Evolutionary conservation across 2,329 filamentous ascomycete genomes (phyloP).

Genomic region (Lachnellula suecica): DNA sequence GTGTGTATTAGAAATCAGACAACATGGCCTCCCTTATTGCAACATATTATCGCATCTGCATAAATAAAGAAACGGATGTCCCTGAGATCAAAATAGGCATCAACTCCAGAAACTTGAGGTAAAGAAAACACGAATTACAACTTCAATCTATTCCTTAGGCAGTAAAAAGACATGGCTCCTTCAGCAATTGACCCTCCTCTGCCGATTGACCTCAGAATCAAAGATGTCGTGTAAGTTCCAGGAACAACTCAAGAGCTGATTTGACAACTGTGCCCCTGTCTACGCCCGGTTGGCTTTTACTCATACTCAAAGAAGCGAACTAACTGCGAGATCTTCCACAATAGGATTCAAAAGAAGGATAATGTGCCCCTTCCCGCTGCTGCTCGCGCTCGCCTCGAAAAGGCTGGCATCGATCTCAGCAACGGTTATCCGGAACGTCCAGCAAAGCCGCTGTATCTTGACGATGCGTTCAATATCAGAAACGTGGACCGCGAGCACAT

Average conservation of each 20-base stretch:
- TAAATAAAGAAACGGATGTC: not conserved
- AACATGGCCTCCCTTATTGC: no score
- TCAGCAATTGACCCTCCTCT: conserved; percentile 41
- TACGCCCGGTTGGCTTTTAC: no score
- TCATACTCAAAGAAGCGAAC: no score
- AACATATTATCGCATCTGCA: not conserved
- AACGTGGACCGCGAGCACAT: conserved; percentile 52
- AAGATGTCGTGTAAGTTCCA: conserved; percentile 65
- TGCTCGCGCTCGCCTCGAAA: conserved; percentile 58
- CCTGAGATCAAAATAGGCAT: no score
- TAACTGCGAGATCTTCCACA: no score
- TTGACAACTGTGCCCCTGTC: no score
- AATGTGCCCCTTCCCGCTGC: conserved; percentile 59
- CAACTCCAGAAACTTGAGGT: no score
- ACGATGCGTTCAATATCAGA: conserved; percentile 68
- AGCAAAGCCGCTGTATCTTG: conserved; percentile 63
- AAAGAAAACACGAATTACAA: not conserved
- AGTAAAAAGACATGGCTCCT: conserved; percentile 42
- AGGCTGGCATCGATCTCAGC: conserved; percentile 68
- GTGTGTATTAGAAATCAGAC: not conserved
- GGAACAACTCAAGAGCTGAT: no score
- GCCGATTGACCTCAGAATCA: conserved; percentile 61
- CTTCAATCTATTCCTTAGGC: not conserved
- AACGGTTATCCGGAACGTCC: conserved; percentile 72
- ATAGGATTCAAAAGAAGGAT: conserved; percentile 62